Evolutionary conservation across 306 rosid genomes (phyloP).

Genomic region (Fagus sylvatica): DNA sequence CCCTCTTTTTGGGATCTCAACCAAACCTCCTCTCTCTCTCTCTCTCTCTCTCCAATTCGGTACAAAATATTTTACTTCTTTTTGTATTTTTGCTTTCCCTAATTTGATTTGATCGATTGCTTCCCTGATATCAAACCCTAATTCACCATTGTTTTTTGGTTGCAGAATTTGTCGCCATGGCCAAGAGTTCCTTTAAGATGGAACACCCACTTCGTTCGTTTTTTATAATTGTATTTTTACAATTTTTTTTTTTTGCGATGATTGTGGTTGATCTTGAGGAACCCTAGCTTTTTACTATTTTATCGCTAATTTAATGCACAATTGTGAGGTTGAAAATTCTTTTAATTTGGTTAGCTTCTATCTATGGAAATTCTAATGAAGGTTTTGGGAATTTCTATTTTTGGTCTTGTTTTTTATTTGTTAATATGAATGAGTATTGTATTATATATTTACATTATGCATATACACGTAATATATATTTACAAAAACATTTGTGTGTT

Average conservation of each 20-base stretch:
- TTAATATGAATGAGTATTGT: background rate
- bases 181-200: conserved; percentile 40
- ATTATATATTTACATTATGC: no score
- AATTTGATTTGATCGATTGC: background rate
- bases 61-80: background rate
- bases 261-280: background rate
- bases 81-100: background rate
- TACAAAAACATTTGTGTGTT: no score
- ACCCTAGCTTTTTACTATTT: no score
- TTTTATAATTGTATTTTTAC: background rate
- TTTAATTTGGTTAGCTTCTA: no score
- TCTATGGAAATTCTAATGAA: no score
- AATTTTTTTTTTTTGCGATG: background rate
- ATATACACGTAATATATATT: background rate
- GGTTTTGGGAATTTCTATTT: no score
- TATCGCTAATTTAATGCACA: no score
- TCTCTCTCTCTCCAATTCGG: conserved; percentile 9
- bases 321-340: no score
- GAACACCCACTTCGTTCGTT: conserved; percentile 52
- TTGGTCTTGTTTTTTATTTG: no score
- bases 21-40: conserved; percentile 3
- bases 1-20: conserved; percentile 14
- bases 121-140: conserved; percentile 6
- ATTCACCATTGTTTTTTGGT: background rate
- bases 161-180: conserved; percentile 33